phyloP scores from a whole-genome alignment of 2,329 filamentous ascomycete genomes.

The Stachybotrys elegans region DNA sequence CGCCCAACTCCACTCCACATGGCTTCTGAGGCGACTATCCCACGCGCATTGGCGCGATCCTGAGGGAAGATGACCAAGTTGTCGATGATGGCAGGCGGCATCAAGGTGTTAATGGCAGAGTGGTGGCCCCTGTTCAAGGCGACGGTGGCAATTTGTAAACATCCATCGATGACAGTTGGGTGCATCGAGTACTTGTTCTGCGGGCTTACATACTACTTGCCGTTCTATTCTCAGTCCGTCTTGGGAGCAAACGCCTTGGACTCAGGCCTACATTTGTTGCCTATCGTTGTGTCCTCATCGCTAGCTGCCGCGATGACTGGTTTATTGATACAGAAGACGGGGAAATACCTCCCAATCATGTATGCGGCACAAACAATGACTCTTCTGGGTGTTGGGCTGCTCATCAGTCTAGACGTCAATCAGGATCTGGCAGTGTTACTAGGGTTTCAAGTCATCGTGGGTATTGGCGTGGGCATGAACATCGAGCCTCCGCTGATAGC shows the following conservation, averaged over 20 bases:
- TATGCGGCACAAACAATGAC: constrained; percentile 47
- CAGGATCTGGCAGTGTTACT: constrained; percentile 42
- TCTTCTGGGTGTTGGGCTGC: constrained; percentile 53
- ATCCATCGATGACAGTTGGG: no score
- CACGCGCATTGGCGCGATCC: no score
- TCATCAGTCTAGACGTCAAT: constrained; percentile 49
- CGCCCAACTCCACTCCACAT: no score
- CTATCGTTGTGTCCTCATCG: constrained; percentile 49
- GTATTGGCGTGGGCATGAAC: constrained; percentile 57
- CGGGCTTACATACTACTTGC: constrained; percentile 63
- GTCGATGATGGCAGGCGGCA: no score
- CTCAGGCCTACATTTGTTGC: constrained; percentile 59
- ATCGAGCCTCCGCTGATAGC: constrained; percentile 60
- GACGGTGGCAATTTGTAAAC: no score
- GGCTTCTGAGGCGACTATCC: no score
- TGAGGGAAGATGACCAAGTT: no score
- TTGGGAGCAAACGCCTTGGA: constrained; percentile 54
- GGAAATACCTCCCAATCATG: constrained; percentile 53
- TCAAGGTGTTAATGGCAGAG: no score
- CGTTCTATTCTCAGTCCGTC: constrained; percentile 68
- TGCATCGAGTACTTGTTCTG: constrained; percentile 65
- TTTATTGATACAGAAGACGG: constrained; percentile 45
- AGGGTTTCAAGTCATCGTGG: constrained; percentile 53
- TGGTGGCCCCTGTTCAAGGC: no score
- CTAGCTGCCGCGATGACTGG: constrained; percentile 37